Evolutionary conservation across 2,329 filamentous ascomycete species (phyloP).

Genomic region (Balansia obtecta): DNA sequence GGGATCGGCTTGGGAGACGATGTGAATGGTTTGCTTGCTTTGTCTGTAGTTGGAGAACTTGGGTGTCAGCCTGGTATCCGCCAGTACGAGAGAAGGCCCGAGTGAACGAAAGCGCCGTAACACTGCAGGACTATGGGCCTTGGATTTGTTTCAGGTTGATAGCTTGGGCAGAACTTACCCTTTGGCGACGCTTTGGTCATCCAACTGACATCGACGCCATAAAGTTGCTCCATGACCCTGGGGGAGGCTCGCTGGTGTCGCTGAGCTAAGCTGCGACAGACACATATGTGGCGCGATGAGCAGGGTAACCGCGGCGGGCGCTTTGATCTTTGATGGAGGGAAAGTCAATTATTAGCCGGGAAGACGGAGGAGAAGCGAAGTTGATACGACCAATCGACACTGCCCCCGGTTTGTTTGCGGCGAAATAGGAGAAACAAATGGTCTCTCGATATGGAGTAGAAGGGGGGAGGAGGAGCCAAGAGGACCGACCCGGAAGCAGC

Average conservation of each 20-base stretch:
- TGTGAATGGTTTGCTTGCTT: slow-evolving; percentile 17
- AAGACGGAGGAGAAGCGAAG: background rate
- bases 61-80: background rate
- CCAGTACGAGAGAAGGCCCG: no score
- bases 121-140: no score
- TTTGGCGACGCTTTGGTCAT: slow-evolving; percentile 70
- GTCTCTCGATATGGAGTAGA: no score
- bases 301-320: background rate
- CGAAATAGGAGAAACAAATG: no score
- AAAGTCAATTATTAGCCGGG: background rate
- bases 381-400: no score
- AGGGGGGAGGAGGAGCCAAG: no score
- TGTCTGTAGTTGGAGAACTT: slow-evolving; percentile 14
- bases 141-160: no score
- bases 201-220: slow-evolving; percentile 82
- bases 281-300: slow-evolving; percentile 1
- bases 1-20: slow-evolving; percentile 14
- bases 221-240: slow-evolving; percentile 60
- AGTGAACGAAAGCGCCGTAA: no score
- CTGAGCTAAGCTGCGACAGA: background rate
- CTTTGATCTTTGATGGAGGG: background rate
- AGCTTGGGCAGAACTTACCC: slow-evolving; percentile 37
- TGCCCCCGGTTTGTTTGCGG: no score
- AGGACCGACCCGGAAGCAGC: no score
- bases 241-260: slow-evolving; percentile 2